These are phyloP conservation scores for Boletus chippewaensis DNA, from an alignment of 1,284 basidiomycete genomes.

Conservation along the genomic window DNA sequence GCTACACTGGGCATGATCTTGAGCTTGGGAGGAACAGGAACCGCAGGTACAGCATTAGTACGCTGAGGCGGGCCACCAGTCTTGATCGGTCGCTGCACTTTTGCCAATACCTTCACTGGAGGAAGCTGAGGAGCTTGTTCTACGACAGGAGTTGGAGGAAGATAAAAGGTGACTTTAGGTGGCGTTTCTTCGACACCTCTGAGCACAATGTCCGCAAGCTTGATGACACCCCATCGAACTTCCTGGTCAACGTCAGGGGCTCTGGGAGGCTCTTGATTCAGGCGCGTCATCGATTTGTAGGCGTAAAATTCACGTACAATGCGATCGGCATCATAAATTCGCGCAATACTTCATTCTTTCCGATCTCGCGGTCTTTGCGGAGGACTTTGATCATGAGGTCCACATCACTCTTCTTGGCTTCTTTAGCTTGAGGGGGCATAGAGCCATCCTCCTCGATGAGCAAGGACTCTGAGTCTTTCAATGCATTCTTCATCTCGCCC, in stretches of 20 bases:
- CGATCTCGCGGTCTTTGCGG: conserved; percentile 78
- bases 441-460: conserved; percentile 84
- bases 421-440: conserved; percentile 60
- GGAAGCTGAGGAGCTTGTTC: conserved; percentile 55
- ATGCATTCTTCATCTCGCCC: conserved; percentile 76
- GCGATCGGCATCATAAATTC: conserved; percentile 77
- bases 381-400: conserved; percentile 77
- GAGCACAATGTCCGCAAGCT: conserved; percentile 87
- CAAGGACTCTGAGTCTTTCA: conserved; percentile 69
- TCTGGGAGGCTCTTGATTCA: conserved; percentile 35
- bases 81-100: conserved; percentile 36
- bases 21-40: conserved; percentile 47
- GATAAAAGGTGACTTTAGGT: conserved; percentile 82
- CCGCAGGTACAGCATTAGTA: conserved; percentile 39
- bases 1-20: conserved; percentile 39
- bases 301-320: conserved; percentile 48
- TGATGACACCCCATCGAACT: conserved; percentile 86
- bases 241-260: conserved; percentile 74
- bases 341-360: conserved; percentile 74
- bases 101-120: conserved; percentile 36
- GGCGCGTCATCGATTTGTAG: background rate
- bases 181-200: conserved; percentile 74
- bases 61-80: conserved; percentile 37
- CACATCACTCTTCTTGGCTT: conserved; percentile 73
- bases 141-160: conserved; percentile 68